These are phyloP conservation scores for Neurospora africana DNA, from an alignment of 495 filamentous ascomycete species.

Conservation along the genomic window DNA sequence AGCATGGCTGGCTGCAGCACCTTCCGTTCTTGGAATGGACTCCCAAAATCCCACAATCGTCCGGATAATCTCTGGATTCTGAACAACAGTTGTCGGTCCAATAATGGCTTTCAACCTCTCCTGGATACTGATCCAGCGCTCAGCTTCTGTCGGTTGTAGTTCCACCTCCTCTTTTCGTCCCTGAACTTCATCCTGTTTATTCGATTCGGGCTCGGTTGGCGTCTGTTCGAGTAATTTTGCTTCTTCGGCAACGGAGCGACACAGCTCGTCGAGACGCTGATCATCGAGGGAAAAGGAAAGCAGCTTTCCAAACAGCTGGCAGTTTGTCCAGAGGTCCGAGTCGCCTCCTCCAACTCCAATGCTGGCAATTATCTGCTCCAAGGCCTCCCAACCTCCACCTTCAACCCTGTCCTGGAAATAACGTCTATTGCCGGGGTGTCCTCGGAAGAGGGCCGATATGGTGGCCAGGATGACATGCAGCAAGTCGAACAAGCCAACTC, in stretches of 20 bases:
- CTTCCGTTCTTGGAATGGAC: constrained; percentile 39
- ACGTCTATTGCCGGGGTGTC: constrained; percentile 74
- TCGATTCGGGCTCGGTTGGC: not conserved
- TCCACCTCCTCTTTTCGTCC: not conserved
- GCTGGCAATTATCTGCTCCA: constrained; percentile 58
- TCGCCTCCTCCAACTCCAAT: constrained; percentile 49
- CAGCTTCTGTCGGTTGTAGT: not conserved
- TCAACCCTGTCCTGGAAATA: constrained; percentile 69
- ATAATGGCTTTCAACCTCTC: constrained; percentile 37
- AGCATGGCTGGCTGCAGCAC: constrained; percentile 32
- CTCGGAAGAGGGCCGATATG: constrained; percentile 63
- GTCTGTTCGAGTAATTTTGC: not conserved
- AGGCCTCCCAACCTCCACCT: constrained; percentile 64
- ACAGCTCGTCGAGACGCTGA: constrained; percentile 48
- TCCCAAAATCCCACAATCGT: constrained; percentile 57
- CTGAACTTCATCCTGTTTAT: not conserved
- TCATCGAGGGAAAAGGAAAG: constrained; percentile 75
- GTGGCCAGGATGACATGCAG: constrained; percentile 60
- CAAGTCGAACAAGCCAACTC: constrained; percentile 53
- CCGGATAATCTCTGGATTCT: constrained; percentile 55
- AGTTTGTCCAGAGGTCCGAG: constrained; percentile 49
- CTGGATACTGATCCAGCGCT: constrained; percentile 16
- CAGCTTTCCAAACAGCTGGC: constrained; percentile 76
- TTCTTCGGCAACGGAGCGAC: constrained; percentile 23
- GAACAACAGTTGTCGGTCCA: constrained; percentile 42